Conservation (phyloP, 2,329 filamentous ascomycete species). For the Fusarium brevicatenulatum region DNA sequence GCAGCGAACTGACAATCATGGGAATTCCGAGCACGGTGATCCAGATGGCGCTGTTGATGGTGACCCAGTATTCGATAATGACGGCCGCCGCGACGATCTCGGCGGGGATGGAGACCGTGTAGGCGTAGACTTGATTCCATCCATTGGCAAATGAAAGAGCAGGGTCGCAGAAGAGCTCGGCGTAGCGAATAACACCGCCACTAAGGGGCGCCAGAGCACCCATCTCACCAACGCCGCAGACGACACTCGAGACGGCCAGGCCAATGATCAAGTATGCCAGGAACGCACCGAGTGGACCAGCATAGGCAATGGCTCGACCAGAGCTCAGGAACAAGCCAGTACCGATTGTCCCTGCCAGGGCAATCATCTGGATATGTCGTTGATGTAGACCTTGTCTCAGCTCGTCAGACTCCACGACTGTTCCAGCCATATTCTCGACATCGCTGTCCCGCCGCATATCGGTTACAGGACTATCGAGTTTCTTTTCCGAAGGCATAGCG, state of each 20-base stretch:
- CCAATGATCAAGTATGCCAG: background rate
- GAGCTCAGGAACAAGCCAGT: constrained; percentile 6
- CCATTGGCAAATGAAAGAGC: constrained; percentile 1
- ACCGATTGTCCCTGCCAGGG: background rate
- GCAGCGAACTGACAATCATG: background rate
- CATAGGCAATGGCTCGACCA: background rate
- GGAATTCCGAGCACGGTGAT: background rate
- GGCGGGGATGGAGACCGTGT: background rate
- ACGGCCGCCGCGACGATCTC: constrained; percentile 9
- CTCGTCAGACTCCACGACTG: background rate
- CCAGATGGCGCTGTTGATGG: constrained; percentile 6
- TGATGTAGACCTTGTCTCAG: background rate
- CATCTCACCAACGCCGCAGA: constrained; percentile 8
- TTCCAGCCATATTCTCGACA: constrained; percentile 2
- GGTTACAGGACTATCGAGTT: background rate
- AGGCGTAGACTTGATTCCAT: background rate
- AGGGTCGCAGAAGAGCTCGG: constrained; percentile 1
- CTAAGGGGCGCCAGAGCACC: constrained; percentile 1
- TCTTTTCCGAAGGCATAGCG: background rate
- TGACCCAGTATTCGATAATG: constrained; percentile 6
- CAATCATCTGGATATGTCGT: constrained; percentile 12
- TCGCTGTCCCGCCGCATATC: background rate
- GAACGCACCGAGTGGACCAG: background rate
- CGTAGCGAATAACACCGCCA: constrained; percentile 4
- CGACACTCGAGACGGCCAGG: background rate